A percentile compares a stretch with the other conserved stretches of the same genome.
Evolutionary conservation across 1,284 basidiomycete species (phyloP).

Genomic region (Ustilago esculenta): DNA sequence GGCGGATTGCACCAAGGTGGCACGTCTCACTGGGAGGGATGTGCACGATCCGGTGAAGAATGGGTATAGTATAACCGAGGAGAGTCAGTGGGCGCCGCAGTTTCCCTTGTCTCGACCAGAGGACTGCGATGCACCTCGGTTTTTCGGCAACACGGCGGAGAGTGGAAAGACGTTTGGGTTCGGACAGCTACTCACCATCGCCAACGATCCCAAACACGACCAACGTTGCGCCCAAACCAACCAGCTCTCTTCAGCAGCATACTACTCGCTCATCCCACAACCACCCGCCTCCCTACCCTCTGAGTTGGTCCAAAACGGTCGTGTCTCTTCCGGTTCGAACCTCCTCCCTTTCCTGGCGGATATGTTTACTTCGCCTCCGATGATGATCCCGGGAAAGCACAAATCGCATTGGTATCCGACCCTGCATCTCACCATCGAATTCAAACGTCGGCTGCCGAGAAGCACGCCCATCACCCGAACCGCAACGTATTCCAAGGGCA

Average conservation of each 20-base stretch:
- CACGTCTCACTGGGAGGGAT: background rate
- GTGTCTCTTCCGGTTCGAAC: conserved; percentile 4
- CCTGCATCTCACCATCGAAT: conserved; percentile 46
- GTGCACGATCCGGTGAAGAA: conserved; percentile 19
- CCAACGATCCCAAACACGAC: conserved; percentile 18
- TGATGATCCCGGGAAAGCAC: conserved; percentile 31
- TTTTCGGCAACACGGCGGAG: conserved; percentile 7
- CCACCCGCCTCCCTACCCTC: background rate
- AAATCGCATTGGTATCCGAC: conserved; percentile 45
- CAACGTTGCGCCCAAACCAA: background rate
- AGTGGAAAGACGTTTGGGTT: conserved; percentile 27
- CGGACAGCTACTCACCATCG: conserved; percentile 20
- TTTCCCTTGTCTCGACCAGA: conserved; percentile 18
- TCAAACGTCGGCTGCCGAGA: conserved; percentile 27
- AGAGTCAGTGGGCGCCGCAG: conserved; percentile 22
- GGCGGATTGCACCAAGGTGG: conserved; percentile 8
- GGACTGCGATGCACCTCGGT: background rate
- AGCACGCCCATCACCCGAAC: conserved; percentile 1
- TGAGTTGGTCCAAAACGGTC: background rate
- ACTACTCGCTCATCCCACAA: conserved; percentile 16
- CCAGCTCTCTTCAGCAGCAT: conserved; percentile 15
- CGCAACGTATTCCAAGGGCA: conserved; percentile 17
- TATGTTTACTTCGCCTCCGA: conserved; percentile 35
- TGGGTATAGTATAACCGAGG: conserved; percentile 24
- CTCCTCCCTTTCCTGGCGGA: conserved; percentile 45